Conservation (phyloP, 148 eudicot species). For the Mesembryanthemum crystallinum region DNA sequence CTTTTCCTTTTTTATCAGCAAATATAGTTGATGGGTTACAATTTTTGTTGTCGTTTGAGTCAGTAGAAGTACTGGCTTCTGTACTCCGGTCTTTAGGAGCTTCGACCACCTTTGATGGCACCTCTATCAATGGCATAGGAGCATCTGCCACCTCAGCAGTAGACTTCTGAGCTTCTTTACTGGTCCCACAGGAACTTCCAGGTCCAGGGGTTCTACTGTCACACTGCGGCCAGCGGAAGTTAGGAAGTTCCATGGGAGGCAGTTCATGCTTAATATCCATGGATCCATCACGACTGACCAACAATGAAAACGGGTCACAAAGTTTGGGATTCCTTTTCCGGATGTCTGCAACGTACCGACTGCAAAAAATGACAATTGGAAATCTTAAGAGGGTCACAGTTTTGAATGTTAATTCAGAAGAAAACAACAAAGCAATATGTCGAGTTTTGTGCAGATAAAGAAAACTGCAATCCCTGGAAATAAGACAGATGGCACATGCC, state of each 20-base stretch:
- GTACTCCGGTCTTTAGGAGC: constrained; percentile 14
- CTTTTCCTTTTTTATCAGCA: constrained; percentile 30
- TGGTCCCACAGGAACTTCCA: background rate
- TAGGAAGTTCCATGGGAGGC: constrained; percentile 52
- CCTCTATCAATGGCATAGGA: constrained; percentile 13
- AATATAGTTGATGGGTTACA: background rate
- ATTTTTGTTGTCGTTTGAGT: constrained; percentile 21
- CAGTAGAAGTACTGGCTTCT: constrained; percentile 29
- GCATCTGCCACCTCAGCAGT: constrained; percentile 5
- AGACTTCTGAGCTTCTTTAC: constrained; percentile 16
- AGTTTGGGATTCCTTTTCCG: constrained; percentile 43
- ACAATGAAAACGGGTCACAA: constrained; percentile 50
- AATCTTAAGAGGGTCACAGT: background rate
- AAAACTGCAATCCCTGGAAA: background rate
- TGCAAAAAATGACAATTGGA: constrained; percentile 29
- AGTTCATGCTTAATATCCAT: constrained; percentile 30
- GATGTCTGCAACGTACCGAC: constrained; percentile 63
- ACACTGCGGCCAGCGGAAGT: constrained; percentile 64
- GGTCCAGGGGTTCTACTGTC: constrained; percentile 20
- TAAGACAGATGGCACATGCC: background rate
- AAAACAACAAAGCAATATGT: background rate
- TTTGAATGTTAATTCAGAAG: background rate
- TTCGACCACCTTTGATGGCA: constrained; percentile 9
- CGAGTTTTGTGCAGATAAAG: background rate
- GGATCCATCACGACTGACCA: constrained; percentile 11